Evolutionary conservation across 352 stramenopile species (phyloP).

Genomic region (Thraustochytrium sp.): DNA sequence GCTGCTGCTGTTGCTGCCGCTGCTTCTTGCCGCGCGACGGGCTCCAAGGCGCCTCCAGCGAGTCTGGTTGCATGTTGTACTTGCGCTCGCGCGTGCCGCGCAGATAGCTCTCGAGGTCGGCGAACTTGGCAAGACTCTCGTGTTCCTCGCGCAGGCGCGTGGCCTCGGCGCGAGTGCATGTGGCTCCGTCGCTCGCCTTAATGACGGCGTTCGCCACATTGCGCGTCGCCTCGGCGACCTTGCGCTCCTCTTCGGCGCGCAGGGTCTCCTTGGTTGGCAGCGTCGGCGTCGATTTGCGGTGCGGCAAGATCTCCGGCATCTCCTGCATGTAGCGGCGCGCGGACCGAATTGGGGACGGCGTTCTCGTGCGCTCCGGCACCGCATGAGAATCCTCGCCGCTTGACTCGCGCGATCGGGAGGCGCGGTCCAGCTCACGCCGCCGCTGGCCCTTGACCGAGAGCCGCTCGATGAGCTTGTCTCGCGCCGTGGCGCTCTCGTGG

Average conservation of each 20-base stretch:
- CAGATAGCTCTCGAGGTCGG: constrained; percentile 55
- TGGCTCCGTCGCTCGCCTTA: not conserved
- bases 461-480: not conserved
- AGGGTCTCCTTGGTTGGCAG: not conserved
- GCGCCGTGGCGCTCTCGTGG: not conserved
- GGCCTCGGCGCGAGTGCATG: constrained; percentile 30
- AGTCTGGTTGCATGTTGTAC: not conserved
- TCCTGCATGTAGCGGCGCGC: constrained; percentile 17
- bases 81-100: constrained; percentile 42
- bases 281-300: not conserved
- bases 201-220: not conserved
- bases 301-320: constrained; percentile 9
- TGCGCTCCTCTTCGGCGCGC: not conserved
- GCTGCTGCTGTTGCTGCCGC: no score
- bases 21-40: no score
- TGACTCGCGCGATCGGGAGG: not conserved
- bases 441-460: not conserved
- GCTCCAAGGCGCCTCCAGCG: not conserved
- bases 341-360: constrained; percentile 12
- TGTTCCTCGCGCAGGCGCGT: constrained; percentile 51
- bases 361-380: not conserved
- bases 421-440: not conserved
- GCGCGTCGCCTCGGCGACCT: not conserved
- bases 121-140: constrained; percentile 50
- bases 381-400: not conserved